Base-by-base conservation (phyloP, 495 filamentous ascomycete species). In the Talaromyces thailandensis region DNA sequence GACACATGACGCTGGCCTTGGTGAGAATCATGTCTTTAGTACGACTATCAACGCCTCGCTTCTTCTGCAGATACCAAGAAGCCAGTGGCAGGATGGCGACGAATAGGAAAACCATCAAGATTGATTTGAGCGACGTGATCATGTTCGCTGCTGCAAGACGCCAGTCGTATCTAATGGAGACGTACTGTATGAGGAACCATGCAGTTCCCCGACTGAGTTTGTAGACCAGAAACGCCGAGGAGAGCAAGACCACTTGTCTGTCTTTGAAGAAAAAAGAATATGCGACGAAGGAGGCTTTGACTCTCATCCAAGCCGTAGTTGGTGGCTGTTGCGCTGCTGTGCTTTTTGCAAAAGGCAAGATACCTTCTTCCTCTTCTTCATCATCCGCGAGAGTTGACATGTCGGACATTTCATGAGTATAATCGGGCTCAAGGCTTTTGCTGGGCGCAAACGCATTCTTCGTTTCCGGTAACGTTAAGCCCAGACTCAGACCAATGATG, bases 161-260 rank as follows among this genome's bases (percentile, higher is more conserved):
- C 77, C 81, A 81, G 11, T 73, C 70, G 64, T 84, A 87, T 37
- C 83, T 75, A 3, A 75, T 81, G 58, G 82, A 85, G 23, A 83
- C 77, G 65, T 86, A 85, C 64, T 86, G 83, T 5, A 79, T 66
- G 16, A 87, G 68, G 59, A 84, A 79, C 64, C 75, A 75, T 3
- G 78, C 71, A 26, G 79, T 79, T n/a, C 77, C 79, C 1, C 79
- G 74, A 35, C 78, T 77, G 59, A 84, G 69, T 0, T 78, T 74
- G 61, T 82, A 81, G 37, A 83, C 73, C n/a, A 83, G 62, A 59
- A 84, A 85, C 5, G 76, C 74, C 3, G 74, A 64, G 25, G 84
- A 69, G 53, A 84, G 73, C 9, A 84, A 71, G 1, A 77, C 62
- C 14, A 82, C 68, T 11, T 73, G 73, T 51, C 75, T 76, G 23